Evolutionary conservation across 148 eudicot species (phyloP).

Genomic region (Chenopodium berlandieri): DNA sequence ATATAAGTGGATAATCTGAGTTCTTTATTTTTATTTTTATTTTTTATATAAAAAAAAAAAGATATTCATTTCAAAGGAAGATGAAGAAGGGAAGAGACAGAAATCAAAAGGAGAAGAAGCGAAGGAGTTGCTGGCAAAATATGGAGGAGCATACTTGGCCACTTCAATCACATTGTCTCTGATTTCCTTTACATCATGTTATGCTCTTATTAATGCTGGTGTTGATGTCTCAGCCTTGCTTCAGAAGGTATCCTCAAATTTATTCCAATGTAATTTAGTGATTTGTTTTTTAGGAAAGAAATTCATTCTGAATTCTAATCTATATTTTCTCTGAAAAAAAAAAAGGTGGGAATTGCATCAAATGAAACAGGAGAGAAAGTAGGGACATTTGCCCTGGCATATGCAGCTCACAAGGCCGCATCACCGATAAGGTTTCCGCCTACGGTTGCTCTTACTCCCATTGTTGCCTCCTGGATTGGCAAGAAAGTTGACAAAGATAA

Average conservation of each 20-base stretch:
- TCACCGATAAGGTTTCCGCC: slow-evolving; percentile 97
- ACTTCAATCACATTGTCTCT: slow-evolving; percentile 90
- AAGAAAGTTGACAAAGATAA: slow-evolving; percentile 65
- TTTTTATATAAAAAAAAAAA: slow-evolving; percentile 8
- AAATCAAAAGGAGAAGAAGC: slow-evolving; percentile 86
- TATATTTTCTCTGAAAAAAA: no score
- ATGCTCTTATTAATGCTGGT: slow-evolving; percentile 72
- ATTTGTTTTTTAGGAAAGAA: not conserved
- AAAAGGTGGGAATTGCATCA: slow-evolving; percentile 70
- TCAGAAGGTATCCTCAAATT: slow-evolving; percentile 52
- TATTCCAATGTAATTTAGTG: no score
- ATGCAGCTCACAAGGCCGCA: slow-evolving; percentile 97
- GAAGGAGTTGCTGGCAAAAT: slow-evolving; percentile 79
- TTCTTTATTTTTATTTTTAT: not conserved
- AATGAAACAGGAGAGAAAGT: slow-evolving; percentile 86
- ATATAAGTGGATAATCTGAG: not conserved
- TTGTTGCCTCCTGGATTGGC: slow-evolving; percentile 90
- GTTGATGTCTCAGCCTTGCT: slow-evolving; percentile 78
- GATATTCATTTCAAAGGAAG: slow-evolving; percentile 83
- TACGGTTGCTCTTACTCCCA: slow-evolving; percentile 94
- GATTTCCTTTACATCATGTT: slow-evolving; percentile 79
- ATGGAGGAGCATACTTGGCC: slow-evolving; percentile 90
- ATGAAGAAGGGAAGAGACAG: slow-evolving; percentile 38
- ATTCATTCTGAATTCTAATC: not conserved
- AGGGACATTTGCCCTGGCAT: slow-evolving; percentile 98